These are phyloP conservation scores for Nicotiana otophora DNA, from an alignment of 257 asterid genomes.

Conservation along the genomic window DNA sequence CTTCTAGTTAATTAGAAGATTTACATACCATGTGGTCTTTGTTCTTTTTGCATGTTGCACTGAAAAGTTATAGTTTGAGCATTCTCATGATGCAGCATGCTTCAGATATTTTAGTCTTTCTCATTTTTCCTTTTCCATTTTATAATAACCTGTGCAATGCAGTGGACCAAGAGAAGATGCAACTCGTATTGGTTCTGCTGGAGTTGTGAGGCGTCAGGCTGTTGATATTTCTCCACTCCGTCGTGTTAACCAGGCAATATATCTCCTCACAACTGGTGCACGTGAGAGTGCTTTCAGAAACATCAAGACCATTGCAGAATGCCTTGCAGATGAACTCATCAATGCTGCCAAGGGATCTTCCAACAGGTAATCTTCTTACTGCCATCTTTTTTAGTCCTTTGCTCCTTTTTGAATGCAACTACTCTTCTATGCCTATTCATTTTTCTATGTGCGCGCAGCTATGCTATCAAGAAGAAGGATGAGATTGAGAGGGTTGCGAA, in stretches of 20 bases:
- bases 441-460: conserved; percentile 27
- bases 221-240: conserved; percentile 81
- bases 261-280: conserved; percentile 69
- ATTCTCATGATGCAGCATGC: background rate
- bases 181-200: conserved; percentile 78
- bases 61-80: background rate
- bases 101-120: background rate
- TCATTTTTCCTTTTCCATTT: background rate
- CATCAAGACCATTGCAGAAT: conserved; percentile 59
- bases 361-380: conserved; percentile 37
- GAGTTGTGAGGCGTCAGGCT: conserved; percentile 83
- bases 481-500: conserved; percentile 76
- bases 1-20: background rate
- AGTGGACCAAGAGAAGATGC: conserved; percentile 90
- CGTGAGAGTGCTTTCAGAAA: conserved; percentile 76
- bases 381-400: background rate
- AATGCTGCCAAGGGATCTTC: conserved; percentile 81
- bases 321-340: conserved; percentile 82
- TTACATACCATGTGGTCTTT: background rate
- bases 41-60: background rate
- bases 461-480: conserved; percentile 73
- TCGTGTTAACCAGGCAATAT: conserved; percentile 72
- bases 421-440: background rate
- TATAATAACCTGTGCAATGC: background rate
- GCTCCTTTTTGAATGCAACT: background rate